Conservation (phyloP, 257 asterid species). For the Solanum bukasovii region DNA sequence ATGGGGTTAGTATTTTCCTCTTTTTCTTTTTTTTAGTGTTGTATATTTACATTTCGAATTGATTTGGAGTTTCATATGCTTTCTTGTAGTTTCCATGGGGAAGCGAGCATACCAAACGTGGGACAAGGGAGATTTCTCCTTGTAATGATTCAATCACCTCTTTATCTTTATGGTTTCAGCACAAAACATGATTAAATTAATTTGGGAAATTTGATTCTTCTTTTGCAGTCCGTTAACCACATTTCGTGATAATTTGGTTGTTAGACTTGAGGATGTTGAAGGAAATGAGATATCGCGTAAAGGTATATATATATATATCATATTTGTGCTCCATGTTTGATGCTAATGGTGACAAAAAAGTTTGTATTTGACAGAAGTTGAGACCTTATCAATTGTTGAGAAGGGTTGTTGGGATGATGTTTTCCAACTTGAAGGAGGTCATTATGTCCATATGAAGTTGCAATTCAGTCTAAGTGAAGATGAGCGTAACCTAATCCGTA, state of each 20-base stretch:
- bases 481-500: slow-evolving; percentile 61
- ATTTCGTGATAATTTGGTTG: slow-evolving; percentile 56
- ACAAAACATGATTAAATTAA: neutral
- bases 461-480: slow-evolving; percentile 63
- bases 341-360: neutral
- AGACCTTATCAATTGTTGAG: slow-evolving; percentile 64
- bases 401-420: slow-evolving; percentile 84
- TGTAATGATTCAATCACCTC: slow-evolving; percentile 45
- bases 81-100: slow-evolving; percentile 71
- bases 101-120: slow-evolving; percentile 61
- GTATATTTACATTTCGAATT: neutral
- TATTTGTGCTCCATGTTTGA: neutral
- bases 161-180: neutral
- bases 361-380: slow-evolving; percentile 35
- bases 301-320: slow-evolving; percentile 23
- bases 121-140: slow-evolving; percentile 68
- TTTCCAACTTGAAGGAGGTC: slow-evolving; percentile 56
- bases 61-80: neutral
- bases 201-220: neutral
- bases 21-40: neutral
- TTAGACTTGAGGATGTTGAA: slow-evolving; percentile 62
- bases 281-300: slow-evolving; percentile 60
- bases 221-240: slow-evolving; percentile 71
- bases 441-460: slow-evolving; percentile 72
- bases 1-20: slow-evolving; percentile 33